A percentile compares a stretch with the other conserved stretches of the same genome.
These are phyloP conservation scores for Punica granatum DNA, from an alignment of 345 rosid species.

Conservation along the genomic window DNA sequence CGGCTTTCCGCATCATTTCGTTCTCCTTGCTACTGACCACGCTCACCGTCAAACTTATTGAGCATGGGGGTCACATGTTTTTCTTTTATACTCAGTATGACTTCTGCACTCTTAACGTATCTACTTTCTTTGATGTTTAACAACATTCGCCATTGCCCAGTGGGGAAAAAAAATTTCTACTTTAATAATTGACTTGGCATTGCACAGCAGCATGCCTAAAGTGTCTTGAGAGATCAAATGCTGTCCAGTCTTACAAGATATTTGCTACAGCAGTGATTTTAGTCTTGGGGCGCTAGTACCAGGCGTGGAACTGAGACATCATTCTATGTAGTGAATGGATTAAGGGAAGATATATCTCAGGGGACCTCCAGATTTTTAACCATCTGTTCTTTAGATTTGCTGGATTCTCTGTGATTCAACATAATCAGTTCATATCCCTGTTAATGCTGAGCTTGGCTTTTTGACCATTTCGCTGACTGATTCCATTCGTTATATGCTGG, in stretches of 20 bases:
- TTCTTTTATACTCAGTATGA: constrained; percentile 90
- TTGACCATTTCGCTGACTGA: not conserved
- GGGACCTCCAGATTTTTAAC: not conserved
- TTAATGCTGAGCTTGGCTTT: not conserved
- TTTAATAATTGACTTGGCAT: not conserved
- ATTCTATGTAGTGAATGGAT: not conserved
- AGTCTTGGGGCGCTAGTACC: not conserved
- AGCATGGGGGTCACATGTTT: constrained; percentile 68
- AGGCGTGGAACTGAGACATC: not conserved
- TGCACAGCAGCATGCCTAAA: not conserved
- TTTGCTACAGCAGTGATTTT: not conserved
- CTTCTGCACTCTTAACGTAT: not conserved
- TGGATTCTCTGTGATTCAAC: not conserved
- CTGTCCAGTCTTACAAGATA: not conserved
- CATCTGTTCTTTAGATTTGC: not conserved
- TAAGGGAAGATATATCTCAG: not conserved
- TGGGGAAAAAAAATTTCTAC: not conserved
- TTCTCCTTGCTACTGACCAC: constrained; percentile 57
- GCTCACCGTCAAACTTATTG: constrained; percentile 36
- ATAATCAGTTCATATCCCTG: not conserved
- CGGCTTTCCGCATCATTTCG: constrained; percentile 58
- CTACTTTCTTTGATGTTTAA: not conserved
- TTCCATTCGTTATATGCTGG: not conserved
- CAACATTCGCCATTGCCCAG: not conserved
- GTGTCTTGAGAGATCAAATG: not conserved